Evolutionary conservation across 768 basidiomycete genomes (phyloP).

Genomic region (Thelephora aurantiotincta): DNA sequence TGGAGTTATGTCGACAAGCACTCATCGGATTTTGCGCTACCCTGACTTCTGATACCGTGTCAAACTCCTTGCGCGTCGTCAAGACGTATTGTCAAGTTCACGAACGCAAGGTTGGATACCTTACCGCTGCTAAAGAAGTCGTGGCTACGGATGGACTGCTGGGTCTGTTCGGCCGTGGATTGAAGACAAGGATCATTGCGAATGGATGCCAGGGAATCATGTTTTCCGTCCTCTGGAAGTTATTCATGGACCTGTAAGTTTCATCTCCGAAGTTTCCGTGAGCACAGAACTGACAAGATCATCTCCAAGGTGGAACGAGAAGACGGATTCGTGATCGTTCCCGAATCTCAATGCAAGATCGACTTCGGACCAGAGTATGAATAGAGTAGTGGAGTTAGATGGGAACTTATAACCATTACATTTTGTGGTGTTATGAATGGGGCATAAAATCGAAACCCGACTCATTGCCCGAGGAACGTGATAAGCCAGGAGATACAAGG

Average conservation of each 20-base stretch:
- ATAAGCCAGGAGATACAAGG: no score
- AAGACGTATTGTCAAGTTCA: conserved; percentile 95
- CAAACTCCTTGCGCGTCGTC: conserved; percentile 82
- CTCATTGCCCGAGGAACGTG: no score
- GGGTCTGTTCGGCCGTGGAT: conserved; percentile 78
- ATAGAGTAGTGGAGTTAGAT: no score
- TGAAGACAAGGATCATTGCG: conserved; percentile 79
- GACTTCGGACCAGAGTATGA: no score
- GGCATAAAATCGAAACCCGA: no score
- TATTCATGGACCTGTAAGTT: conserved; percentile 80
- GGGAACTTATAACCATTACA: no score
- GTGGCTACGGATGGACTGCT: conserved; percentile 59
- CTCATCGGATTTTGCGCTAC: conserved; percentile 88
- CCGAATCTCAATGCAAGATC: no score
- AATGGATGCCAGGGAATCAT: conserved; percentile 88
- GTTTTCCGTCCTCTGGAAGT: conserved; percentile 85
- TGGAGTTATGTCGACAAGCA: conserved; percentile 65
- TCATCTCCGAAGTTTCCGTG: conserved; percentile 1
- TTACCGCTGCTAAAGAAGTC: conserved; percentile 64
- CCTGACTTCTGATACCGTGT: conserved; percentile 70
- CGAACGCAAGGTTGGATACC: conserved; percentile 65
- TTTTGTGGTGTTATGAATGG: no score
- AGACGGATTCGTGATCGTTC: not conserved
- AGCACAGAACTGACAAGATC: not conserved
- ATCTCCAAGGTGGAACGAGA: not conserved